A percentile compares a stretch with the other conserved stretches of the same genome.
These are phyloP conservation scores for Lactarius indigo DNA, from an alignment of 768 basidiomycete species.

Conservation along the genomic window DNA sequence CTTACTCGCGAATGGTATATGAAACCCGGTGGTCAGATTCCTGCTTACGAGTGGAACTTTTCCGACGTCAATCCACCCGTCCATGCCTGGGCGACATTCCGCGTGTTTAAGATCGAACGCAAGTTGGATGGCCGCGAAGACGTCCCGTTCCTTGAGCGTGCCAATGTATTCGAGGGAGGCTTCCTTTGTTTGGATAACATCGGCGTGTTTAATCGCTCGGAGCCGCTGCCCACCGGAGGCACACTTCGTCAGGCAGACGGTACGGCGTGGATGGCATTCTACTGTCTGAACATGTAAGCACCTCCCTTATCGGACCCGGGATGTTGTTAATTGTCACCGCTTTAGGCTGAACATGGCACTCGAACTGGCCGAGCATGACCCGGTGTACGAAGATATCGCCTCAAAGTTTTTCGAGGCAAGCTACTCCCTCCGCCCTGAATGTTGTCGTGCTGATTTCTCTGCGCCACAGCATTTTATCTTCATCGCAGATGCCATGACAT, in stretches of 20 bases:
- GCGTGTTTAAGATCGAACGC: slow-evolving; percentile 98
- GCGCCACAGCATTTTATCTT: slow-evolving; percentile 87
- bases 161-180: slow-evolving; percentile 97
- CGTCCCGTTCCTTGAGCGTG: slow-evolving; percentile 86
- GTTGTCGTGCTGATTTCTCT: slow-evolving; percentile 2
- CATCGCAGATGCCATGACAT: slow-evolving; percentile 99
- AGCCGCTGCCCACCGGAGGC: slow-evolving; percentile 94
- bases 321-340: slow-evolving; percentile 11
- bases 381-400: slow-evolving; percentile 97
- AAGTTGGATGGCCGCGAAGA: slow-evolving; percentile 92
- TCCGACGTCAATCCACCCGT: slow-evolving; percentile 98
- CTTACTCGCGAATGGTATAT: slow-evolving; percentile 99
- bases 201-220: slow-evolving; percentile 95
- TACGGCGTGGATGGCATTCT: slow-evolving; percentile 99
- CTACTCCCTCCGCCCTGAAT: not conserved
- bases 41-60: slow-evolving; percentile 99
- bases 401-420: slow-evolving; percentile 92
- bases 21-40: slow-evolving; percentile 98
- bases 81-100: slow-evolving; percentile 98
- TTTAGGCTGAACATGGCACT: slow-evolving; percentile 92
- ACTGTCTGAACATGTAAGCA: slow-evolving; percentile 90
- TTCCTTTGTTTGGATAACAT: slow-evolving; percentile 99
- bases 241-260: slow-evolving; percentile 94
- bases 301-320: not conserved
- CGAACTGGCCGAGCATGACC: slow-evolving; percentile 95